phyloP scores from a whole-genome alignment of 2,329 filamentous ascomycete species.

The Epicoccum nigrum region DNA sequence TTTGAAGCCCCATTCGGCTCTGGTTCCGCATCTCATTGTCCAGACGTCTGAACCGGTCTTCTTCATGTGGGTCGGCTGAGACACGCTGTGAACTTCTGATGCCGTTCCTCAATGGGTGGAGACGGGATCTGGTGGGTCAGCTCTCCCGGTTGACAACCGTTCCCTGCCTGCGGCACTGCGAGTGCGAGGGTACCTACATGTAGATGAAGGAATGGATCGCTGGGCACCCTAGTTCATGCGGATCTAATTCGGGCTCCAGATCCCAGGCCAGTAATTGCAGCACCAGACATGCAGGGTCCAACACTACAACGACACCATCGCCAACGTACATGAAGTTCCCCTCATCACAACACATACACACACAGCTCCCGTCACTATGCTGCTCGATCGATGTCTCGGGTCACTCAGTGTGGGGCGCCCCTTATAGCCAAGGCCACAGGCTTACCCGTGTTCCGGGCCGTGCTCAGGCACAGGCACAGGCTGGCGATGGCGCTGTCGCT shows the following conservation, averaged over 20 bases:
- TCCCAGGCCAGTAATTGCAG: not conserved
- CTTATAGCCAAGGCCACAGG: constrained; percentile 14
- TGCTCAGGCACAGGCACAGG: constrained; percentile 11
- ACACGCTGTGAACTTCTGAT: not conserved
- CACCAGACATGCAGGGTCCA: constrained; percentile 11
- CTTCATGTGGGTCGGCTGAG: not conserved
- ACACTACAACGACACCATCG: constrained; percentile 1
- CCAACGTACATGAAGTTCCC: not conserved
- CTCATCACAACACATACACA: not conserved
- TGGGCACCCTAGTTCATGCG: constrained; percentile 3
- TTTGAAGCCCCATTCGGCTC: no score
- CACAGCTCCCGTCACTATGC: not conserved
- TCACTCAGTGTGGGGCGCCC: constrained; percentile 14
- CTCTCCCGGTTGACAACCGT: not conserved
- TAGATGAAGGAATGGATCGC: constrained; percentile 1
- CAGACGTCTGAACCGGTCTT: no score
- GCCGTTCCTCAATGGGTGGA: not conserved
- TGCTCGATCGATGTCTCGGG: constrained; percentile 1
- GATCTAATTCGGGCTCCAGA: not conserved
- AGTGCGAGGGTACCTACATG: constrained; percentile 9
- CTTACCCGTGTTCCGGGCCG: constrained; percentile 15
- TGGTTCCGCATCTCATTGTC: no score
- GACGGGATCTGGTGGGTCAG: not conserved
- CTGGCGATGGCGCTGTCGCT: constrained; percentile 12
- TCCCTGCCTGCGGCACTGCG: constrained; percentile 2